Evolutionary conservation across 257 asterid species (phyloP), one percentile per base, ranked within the genome.

Genomic region (Leonotis leonurus): DNA sequence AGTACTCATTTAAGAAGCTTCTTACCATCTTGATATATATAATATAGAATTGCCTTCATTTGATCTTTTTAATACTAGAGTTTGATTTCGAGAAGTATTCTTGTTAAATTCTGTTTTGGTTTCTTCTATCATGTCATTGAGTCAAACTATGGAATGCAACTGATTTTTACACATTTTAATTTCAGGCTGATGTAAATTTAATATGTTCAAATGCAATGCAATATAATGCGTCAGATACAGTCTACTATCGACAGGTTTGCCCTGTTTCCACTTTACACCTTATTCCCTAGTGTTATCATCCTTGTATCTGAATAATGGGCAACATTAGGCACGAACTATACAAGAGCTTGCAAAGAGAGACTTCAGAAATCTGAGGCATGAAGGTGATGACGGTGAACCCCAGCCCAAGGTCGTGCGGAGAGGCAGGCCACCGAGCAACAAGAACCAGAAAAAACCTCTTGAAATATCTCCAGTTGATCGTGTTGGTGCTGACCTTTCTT

Each of bases 201-300:
- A 86, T 92, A 73, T 87, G 99, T 72, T 69, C 99, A 56, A 92
- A 92, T 81, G 99, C 96, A 45, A 92, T 92, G 99, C 78, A 83
- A 78, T 92, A 92, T 70, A 92, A 92, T 74, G 80, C 95, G 57
- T 64, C 88, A 36, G 94, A 92, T 67, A 92, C 97, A 6, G 80
- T 92, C 68, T 92, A 84, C 81, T 70, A 68, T 66, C 95, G 99
- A 59, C 99, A 92, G 97, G 99, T 92, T 46, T 58, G 64, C 12
- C 69, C 24, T 60, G 39, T 70, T 56, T 49, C 22, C 24, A 8
- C 0, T 50, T 62, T 6, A 26, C n/a, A 48, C 49, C 57, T 41
- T 16, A 8, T 68, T 35, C 70, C 36, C 14, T 56, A 13, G 4
- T 49, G 46, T 53, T 30, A 6, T 50, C 45, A 8, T 71, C 33